Conservation (phyloP, 257 asterid genomes). For the Scutellaria minor region DNA sequence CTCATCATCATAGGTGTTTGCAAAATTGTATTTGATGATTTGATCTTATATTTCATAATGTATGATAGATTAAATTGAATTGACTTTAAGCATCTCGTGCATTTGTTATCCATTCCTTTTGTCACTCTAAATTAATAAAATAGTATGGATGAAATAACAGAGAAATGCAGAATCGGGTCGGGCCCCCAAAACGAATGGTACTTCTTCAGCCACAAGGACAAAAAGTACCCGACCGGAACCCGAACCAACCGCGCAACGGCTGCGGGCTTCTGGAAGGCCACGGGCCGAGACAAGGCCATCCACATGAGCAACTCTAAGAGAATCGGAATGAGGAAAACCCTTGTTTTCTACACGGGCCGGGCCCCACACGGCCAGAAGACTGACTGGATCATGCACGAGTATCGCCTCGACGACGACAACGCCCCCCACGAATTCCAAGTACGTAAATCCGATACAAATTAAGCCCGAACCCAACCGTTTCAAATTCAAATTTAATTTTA, state of each 20-base stretch:
- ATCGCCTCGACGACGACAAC: slow-evolving; percentile 66
- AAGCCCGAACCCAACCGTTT: too few species aligned
- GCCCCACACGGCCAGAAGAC: slow-evolving; percentile 90
- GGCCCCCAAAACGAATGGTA: slow-evolving; percentile 86
- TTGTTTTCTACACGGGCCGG: slow-evolving; percentile 83
- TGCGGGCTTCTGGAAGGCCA: slow-evolving; percentile 90
- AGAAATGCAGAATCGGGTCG: slow-evolving; percentile 83
- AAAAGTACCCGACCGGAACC: slow-evolving; percentile 85
- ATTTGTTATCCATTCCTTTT: too few species aligned
- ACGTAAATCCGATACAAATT: neutral
- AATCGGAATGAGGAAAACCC: slow-evolving; percentile 87
- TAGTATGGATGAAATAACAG: slow-evolving; percentile 29
- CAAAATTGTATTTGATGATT: too few species aligned
- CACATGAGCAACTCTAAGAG: slow-evolving; percentile 55
- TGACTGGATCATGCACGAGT: slow-evolving; percentile 95
- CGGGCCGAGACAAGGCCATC: slow-evolving; percentile 78
- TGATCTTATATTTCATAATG: too few species aligned
- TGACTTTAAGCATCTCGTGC: too few species aligned
- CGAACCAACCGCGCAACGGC: slow-evolving; percentile 78
- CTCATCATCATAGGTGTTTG: too few species aligned
- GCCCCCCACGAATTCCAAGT: slow-evolving; percentile 52
- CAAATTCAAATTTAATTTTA: too few species aligned
- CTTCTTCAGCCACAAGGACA: slow-evolving; percentile 87
- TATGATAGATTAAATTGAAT: too few species aligned
- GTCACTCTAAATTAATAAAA: too few species aligned